Evolutionary conservation across 148 eudicot species (phyloP).

Genomic region (Spergularia bocconei): DNA sequence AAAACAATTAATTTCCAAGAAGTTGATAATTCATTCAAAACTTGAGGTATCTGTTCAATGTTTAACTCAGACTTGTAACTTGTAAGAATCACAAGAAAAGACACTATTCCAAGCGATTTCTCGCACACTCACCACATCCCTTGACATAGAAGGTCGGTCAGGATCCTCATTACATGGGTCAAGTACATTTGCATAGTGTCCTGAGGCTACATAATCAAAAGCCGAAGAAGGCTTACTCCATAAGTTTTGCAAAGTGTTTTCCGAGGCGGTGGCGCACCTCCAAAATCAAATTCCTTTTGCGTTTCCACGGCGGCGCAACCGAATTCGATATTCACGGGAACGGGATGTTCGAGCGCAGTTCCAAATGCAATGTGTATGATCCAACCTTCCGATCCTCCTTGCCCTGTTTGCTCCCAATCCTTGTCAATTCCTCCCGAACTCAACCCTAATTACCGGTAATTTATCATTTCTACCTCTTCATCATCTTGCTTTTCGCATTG

Average conservation of each 20-base stretch:
- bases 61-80: not conserved
- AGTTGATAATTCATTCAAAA: not conserved
- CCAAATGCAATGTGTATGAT: constrained; percentile 79
- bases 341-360: constrained; percentile 83
- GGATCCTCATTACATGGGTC: constrained; percentile 43
- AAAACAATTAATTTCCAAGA: not conserved
- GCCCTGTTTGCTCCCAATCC: constrained; percentile 62
- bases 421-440: constrained; percentile 51
- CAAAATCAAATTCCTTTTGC: not conserved
- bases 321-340: constrained; percentile 76
- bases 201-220: constrained; percentile 73
- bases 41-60: not conserved
- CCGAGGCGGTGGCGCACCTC: no score
- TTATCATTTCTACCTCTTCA: not conserved
- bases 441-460: constrained; percentile 88
- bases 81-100: not conserved
- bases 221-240: no score
- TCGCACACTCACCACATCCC: constrained; percentile 59
- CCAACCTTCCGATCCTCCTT: constrained; percentile 86
- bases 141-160: constrained; percentile 61
- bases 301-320: constrained; percentile 14
- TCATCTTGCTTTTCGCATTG: no score
- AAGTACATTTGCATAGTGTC: constrained; percentile 88
- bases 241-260: no score
- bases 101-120: constrained; percentile 4